Base-by-base conservation (phyloP, 2,329 filamentous ascomycete genomes). In the Trichoderma cornu-damae region DNA sequence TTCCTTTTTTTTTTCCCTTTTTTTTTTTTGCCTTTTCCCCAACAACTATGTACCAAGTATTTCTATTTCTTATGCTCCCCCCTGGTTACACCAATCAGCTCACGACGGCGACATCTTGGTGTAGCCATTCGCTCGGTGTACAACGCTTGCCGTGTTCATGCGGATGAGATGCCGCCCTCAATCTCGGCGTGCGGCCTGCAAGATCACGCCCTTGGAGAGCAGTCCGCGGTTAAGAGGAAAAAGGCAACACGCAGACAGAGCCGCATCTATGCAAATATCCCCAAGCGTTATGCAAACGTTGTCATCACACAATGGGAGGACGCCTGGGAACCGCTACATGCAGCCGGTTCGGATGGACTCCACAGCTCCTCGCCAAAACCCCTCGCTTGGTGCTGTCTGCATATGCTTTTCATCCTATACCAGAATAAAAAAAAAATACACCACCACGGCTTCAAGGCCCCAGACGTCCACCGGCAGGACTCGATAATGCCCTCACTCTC, bases 161-260 rank as follows among this genome's bases (percentile, higher is more conserved):
- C 50, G 9, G 30, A 9, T 28, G n/a, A 6, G 50, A 37, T 35
- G 30, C 50, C 6, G 30, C 30, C 26, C 32, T 11, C 40, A 54
- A 35, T 54, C 30, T 54, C 37, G 24, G n/a, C 35, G 14, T 12
- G 24, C 26, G n/a, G 24, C 37, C 50, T 54, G 50, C 50, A 46
- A 54, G 40, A 44, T 44, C 38, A 26, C 50, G 38, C 30, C 14
- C 9, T 6, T 18, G 34, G 30, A 12, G n/a, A 35, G 18, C 50
- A 14, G 3, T 11, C 37, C 3, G 16, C 40, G 30, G 16, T 20
- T 18, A 1, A 37, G n/a, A 37, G 30, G 28, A 26, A 14, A n/a
- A n/a, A n/a, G 28, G 18, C 20, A 16, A 24, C 30, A n/a, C n/a
- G n/a, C n/a, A 28, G 26, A 34, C 30, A 44, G 12, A 44, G 40